Percentiles rank a stretch among this genome's conserved stretches.
These are phyloP conservation scores for Cytospora piceae DNA, from an alignment of 2,329 filamentous ascomycete genomes.

Conservation along the genomic window DNA sequence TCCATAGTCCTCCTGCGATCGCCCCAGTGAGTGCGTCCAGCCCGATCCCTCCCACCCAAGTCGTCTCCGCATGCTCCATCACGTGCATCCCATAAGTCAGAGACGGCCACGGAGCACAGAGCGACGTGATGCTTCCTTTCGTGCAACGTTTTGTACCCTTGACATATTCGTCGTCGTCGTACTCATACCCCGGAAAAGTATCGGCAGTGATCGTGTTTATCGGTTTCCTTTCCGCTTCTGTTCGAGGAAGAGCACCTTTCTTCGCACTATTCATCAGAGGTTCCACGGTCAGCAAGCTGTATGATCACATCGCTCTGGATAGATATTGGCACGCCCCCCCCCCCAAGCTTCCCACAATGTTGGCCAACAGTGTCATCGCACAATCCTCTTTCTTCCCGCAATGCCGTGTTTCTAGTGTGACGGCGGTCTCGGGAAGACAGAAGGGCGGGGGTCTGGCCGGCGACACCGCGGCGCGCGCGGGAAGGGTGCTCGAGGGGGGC, in stretches of 20 bases:
- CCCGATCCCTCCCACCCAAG: not conserved
- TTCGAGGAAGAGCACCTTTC: constrained; percentile 95
- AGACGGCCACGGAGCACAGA: not conserved
- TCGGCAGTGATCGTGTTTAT: constrained; percentile 29
- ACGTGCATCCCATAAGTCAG: not conserved
- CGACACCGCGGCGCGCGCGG: not conserved
- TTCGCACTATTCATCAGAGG: constrained; percentile 67
- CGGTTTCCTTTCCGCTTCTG: constrained; percentile 77
- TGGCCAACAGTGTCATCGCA: not conserved
- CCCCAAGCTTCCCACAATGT: not conserved
- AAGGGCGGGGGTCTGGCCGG: not conserved
- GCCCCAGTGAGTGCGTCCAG: not conserved
- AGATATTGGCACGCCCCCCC: not conserved
- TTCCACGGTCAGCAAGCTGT: not conserved
- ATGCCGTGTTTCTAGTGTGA: not conserved
- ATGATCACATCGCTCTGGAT: not conserved
- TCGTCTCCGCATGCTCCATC: not conserved
- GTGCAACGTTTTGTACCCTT: not conserved
- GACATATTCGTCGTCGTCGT: constrained; percentile 18
- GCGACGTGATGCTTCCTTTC: constrained; percentile 2
- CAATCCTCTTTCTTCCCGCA: not conserved
- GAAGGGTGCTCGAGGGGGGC: not conserved
- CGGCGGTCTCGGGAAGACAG: not conserved
- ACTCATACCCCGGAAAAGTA: not conserved
- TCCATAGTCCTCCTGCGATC: not conserved